Conservation (phyloP, 352 stramenopile species). For the Globisporangium cystogenes region DNA sequence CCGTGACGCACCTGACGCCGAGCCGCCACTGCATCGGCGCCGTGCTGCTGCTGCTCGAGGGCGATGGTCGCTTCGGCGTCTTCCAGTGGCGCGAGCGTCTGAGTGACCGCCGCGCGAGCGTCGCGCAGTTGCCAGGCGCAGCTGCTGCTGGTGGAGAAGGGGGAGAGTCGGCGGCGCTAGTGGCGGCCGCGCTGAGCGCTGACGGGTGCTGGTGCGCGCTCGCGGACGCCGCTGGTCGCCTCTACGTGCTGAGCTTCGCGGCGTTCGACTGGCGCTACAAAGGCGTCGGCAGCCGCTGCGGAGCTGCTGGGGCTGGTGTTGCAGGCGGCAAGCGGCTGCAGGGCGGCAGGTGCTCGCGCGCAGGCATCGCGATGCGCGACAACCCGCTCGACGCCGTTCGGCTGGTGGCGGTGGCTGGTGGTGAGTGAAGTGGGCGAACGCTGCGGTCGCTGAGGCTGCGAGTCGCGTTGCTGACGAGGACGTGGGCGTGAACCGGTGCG, state of each 20-base stretch:
- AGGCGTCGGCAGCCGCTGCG: not conserved
- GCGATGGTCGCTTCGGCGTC: constrained; percentile 21
- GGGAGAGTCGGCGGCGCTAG: constrained; percentile 4
- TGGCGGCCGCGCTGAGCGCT: constrained; percentile 14
- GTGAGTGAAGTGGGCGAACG: constrained; percentile 1
- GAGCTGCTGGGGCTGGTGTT: not conserved
- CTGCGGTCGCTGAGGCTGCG: not conserved
- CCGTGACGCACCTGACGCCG: not conserved
- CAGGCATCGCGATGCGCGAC: constrained; percentile 24
- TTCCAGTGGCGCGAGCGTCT: constrained; percentile 57
- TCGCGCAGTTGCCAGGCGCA: constrained; percentile 21
- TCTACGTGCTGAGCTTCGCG: constrained; percentile 32
- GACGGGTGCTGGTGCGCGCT: constrained; percentile 31
- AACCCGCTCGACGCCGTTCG: constrained; percentile 32
- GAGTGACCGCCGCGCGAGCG: constrained; percentile 36
- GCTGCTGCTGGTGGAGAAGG: too few relatives aligned
- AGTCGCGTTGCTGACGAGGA: not conserved
- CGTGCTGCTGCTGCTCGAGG: constrained; percentile 26
- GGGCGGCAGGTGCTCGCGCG: constrained; percentile 19
- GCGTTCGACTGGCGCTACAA: constrained; percentile 15
- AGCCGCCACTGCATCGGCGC: constrained; percentile 19
- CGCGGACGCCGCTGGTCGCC: constrained; percentile 14
- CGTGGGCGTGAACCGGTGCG: too few relatives aligned
- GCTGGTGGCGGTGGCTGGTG: constrained; percentile 15
- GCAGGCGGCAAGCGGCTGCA: constrained; percentile 18